A percentile compares a stretch with the other conserved stretches of the same genome.
phyloP scores from a whole-genome alignment of 2,329 filamentous ascomycete species.

The Lachnellula cervina region DNA sequence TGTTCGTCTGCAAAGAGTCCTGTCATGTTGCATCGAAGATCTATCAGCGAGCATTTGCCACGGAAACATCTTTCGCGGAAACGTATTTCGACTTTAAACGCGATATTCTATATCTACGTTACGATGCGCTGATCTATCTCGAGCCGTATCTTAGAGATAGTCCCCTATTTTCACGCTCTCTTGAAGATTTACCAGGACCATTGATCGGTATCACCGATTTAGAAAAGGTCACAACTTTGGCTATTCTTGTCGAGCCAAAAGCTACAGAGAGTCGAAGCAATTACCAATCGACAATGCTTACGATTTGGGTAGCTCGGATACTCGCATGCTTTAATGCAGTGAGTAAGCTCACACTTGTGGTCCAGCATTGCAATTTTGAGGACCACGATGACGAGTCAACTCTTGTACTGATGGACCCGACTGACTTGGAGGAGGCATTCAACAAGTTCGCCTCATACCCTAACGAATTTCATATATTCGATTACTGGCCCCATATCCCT shows the following conservation, averaged over 20 bases:
- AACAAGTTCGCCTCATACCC: too few species aligned
- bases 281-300: fast-evolving
- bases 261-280: fast-evolving
- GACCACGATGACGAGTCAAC: neutral
- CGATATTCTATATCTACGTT: neutral
- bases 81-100: neutral
- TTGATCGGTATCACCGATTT: neutral
- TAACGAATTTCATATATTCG: too few species aligned
- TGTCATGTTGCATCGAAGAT: neutral
- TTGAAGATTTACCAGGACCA: too few species aligned
- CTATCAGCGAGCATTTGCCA: neutral
- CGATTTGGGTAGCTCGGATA: neutral
- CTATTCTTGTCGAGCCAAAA: neutral
- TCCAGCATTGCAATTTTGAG: neutral
- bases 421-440: neutral
- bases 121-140: neutral
- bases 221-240: neutral
- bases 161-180: too few species aligned
- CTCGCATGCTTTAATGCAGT: neutral
- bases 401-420: neutral
- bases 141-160: too few species aligned
- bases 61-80: neutral
- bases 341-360: neutral
- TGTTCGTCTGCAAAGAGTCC: neutral
- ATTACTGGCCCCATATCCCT: too few species aligned